Evolutionary conservation across 2,329 filamentous ascomycete species (phyloP).

Genomic region (Penicillium sp.): DNA sequence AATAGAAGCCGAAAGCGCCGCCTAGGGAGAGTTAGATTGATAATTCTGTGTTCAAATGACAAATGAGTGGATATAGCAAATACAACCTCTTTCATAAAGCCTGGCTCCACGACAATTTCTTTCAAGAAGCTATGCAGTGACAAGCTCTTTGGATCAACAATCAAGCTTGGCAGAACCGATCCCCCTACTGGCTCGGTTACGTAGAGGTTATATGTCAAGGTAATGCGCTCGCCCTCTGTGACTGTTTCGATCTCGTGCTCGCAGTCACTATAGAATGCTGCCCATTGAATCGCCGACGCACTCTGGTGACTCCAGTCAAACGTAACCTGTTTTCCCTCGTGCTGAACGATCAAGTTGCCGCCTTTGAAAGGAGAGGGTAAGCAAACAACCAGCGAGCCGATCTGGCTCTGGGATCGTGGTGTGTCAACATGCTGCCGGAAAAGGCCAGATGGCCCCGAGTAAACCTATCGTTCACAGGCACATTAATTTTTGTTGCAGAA

Average conservation of each 20-base stretch:
- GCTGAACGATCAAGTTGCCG: constrained; percentile 35
- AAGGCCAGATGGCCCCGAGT: constrained; percentile 52
- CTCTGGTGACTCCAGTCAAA: constrained; percentile 32
- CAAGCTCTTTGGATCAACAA: constrained; percentile 36
- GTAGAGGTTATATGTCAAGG: constrained; percentile 62
- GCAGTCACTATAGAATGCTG: constrained; percentile 41
- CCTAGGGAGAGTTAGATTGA: constrained; percentile 27
- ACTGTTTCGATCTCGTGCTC: constrained; percentile 48
- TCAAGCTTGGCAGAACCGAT: constrained; percentile 14
- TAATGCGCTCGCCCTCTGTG: constrained; percentile 54
- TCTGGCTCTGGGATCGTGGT: constrained; percentile 49
- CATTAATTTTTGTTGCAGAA: background rate
- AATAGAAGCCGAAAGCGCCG: constrained; percentile 48
- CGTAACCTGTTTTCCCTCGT: constrained; percentile 27
- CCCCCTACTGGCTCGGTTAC: constrained; percentile 37
- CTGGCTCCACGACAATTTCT: constrained; percentile 29
- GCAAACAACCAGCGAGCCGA: constrained; percentile 57
- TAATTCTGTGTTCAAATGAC: background rate
- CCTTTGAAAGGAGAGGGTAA: constrained; percentile 43
- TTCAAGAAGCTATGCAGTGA: constrained; percentile 40
- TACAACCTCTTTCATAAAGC: background rate
- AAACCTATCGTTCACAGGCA: constrained; percentile 41
- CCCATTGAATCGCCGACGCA: constrained; percentile 33
- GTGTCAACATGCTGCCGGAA: constrained; percentile 58
- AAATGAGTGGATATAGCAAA: background rate